Evolutionary conservation across 192 early-diverging fungal genomes (phyloP), one percentile per base, ranked within the genome.

Genomic region (Coemansia sp.): DNA sequence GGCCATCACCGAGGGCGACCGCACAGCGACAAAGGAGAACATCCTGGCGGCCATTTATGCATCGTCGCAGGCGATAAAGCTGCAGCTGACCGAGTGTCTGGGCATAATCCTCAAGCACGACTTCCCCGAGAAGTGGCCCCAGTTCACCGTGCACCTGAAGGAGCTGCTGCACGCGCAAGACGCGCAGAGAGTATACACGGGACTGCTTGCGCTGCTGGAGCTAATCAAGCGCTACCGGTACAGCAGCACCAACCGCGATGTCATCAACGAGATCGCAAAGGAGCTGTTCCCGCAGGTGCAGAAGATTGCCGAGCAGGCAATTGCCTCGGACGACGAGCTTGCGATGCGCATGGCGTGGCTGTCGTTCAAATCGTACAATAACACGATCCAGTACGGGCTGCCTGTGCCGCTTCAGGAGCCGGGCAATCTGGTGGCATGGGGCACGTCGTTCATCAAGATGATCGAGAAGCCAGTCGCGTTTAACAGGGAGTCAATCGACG

Each of bases 341-440:
- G 92, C 92, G 10, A 89, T 87, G 19, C 86, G 87, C 64, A 89
- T 96, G 85, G 77, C 91, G 53, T 93, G 93, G 77, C 76, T 88
- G 29, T 84, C 90, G 40, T 77, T 95, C 65, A 96, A 95, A 77
- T 87, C 84, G 44, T 96, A 94, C 67, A 77, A 83, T 65, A 63
- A 84, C 52, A 82, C 83, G 42, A 91, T 91, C 54, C 87, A 90
- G 72, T 76, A 74, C 31, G 65, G 69, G 19, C 60, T 81, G 51
- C 72, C 70, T 8, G 27, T 58, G 51, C 40, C 68, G 28, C 84
- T 92, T 53, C 88, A 93, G 66, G 82, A 87, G 27, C 81, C 82
- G 22, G 62, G 73, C 11, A 86, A 82, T 2, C 77, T 98, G 25
- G 85, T 94, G 12, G 88, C 91, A 16, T 98, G 96, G 96, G 89